Evolutionary conservation across 306 rosid genomes (phyloP).

Genomic region (Cyamopsis tetragonoloba): DNA sequence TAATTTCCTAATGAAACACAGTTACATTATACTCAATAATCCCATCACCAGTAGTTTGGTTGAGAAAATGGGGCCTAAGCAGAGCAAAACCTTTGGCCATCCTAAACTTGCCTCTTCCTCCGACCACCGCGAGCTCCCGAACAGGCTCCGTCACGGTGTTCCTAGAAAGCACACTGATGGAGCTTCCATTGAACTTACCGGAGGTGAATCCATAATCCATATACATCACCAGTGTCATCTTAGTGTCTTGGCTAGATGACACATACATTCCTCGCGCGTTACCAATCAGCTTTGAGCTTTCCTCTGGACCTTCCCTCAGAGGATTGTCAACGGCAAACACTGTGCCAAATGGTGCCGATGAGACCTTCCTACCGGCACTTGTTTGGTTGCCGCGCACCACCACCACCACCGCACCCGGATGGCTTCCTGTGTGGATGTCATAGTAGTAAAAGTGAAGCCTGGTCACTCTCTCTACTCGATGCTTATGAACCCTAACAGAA

Average conservation of each 20-base stretch:
- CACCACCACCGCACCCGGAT: slow-evolving; percentile 21
- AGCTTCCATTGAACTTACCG: slow-evolving; percentile 36
- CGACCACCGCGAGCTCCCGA: slow-evolving; percentile 44
- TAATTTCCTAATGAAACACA: slow-evolving; percentile 36
- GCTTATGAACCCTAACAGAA: too few species aligned
- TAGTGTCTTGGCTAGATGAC: slow-evolving; percentile 5
- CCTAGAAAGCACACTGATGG: slow-evolving; percentile 17
- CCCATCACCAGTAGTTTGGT: slow-evolving; percentile 31
- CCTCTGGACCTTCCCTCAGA: slow-evolving; percentile 32
- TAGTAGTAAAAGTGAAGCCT: slow-evolving; percentile 39
- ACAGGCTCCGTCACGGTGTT: slow-evolving; percentile 21
- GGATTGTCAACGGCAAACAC: slow-evolving; percentile 29
- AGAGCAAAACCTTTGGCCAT: slow-evolving; percentile 35
- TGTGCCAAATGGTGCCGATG: slow-evolving; percentile 21
- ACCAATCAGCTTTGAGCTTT: slow-evolving; percentile 28
- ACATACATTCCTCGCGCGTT: slow-evolving; percentile 41
- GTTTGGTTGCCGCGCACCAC: slow-evolving; percentile 21
- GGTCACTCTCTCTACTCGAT: slow-evolving; percentile 1
- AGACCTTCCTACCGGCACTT: not conserved
- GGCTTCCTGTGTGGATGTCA: slow-evolving; percentile 31
- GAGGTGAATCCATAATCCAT: slow-evolving; percentile 30
- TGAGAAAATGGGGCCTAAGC: slow-evolving; percentile 14
- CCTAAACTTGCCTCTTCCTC: slow-evolving; percentile 45
- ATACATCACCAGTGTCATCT: slow-evolving; percentile 25
- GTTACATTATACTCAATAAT: slow-evolving; percentile 39